phyloP scores from a whole-genome alignment of 2,329 filamentous ascomycete species.

The Pseudovirgaria hyperparasitica region DNA sequence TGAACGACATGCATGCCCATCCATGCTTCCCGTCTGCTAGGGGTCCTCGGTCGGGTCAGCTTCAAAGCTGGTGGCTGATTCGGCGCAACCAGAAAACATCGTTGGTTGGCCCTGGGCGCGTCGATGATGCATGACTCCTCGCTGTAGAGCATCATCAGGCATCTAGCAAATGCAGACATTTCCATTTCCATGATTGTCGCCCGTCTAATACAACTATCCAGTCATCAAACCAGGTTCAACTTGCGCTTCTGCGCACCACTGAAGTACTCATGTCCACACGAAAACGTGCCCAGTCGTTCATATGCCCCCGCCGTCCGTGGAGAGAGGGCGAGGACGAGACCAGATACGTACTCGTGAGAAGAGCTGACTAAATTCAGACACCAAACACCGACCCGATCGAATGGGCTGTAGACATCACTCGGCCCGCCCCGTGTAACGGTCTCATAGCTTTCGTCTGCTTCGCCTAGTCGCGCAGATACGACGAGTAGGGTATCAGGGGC shows the following conservation, averaged over 20 bases:
- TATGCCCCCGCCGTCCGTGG: slow-evolving; percentile 5
- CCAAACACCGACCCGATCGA: not conserved
- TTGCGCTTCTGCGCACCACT: slow-evolving; percentile 1
- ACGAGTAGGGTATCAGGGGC: slow-evolving; percentile 17
- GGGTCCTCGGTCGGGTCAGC: too few relatives aligned
- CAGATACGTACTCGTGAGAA: slow-evolving; percentile 5
- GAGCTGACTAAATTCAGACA: slow-evolving; percentile 2
- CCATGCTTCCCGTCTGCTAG: too few relatives aligned
- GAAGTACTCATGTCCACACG: slow-evolving; percentile 5
- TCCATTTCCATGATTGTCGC: too few relatives aligned
- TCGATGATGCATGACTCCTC: too few relatives aligned
- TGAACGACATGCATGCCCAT: too few relatives aligned
- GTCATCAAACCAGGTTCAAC: slow-evolving; percentile 1
- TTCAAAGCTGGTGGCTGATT: too few relatives aligned
- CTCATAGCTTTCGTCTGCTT: slow-evolving; percentile 2
- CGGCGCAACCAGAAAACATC: too few relatives aligned
- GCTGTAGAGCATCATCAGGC: too few relatives aligned
- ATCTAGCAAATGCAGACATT: too few relatives aligned
- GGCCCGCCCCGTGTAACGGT: slow-evolving; percentile 13
- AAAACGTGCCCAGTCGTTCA: slow-evolving; percentile 19
- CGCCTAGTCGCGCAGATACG: slow-evolving; percentile 5
- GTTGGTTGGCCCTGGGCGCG: too few relatives aligned
- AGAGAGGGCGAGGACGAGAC: slow-evolving; percentile 16
- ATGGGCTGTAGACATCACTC: slow-evolving; percentile 3
- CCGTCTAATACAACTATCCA: too few relatives aligned